Evolutionary conservation across 805 yeast species (phyloP).

Genomic region (Tetrapisispora fleetii): DNA sequence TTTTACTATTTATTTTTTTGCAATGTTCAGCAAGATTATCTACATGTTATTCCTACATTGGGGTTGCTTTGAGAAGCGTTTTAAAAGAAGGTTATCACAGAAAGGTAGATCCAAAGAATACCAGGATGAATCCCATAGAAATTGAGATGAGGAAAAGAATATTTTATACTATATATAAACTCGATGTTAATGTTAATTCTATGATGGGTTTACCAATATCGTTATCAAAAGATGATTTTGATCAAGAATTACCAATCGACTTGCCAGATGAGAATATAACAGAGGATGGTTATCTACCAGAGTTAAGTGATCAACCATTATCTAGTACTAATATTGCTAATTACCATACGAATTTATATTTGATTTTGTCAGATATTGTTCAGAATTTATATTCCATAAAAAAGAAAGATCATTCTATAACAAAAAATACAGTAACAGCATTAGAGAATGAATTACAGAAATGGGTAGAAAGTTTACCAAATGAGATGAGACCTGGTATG

Average conservation of each 20-base stretch:
- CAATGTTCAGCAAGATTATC: slow-evolving; percentile 81
- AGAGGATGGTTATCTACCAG: slow-evolving; percentile 35
- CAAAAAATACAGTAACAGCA: slow-evolving; percentile 44
- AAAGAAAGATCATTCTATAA: slow-evolving; percentile 25
- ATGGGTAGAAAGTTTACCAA: slow-evolving; percentile 68
- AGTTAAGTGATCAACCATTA: slow-evolving; percentile 18
- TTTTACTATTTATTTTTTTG: slow-evolving; percentile 75
- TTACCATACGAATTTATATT: slow-evolving; percentile 66
- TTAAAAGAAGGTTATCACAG: slow-evolving; percentile 79
- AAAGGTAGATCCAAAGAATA: slow-evolving; percentile 39
- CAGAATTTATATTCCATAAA: slow-evolving; percentile 57
- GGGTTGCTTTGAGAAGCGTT: slow-evolving; percentile 79
- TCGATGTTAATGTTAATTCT: slow-evolving; percentile 86
- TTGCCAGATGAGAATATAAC: slow-evolving; percentile 81
- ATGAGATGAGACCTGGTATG: slow-evolving; percentile 52
- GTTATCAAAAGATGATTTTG: slow-evolving; percentile 72
- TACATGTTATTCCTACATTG: slow-evolving; percentile 85
- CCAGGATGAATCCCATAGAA: slow-evolving; percentile 53
- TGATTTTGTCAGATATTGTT: slow-evolving; percentile 63
- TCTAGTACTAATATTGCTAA: slow-evolving; percentile 54
- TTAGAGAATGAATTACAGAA: slow-evolving; percentile 61
- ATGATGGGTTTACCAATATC: slow-evolving; percentile 77
- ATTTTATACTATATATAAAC: slow-evolving; percentile 80
- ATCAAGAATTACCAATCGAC: slow-evolving; percentile 77
- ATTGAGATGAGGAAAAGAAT: slow-evolving; percentile 76